These are phyloP conservation scores for Tolypocladium endophyticum DNA, from an alignment of 2,329 filamentous ascomycete genomes.

Conservation along the genomic window DNA sequence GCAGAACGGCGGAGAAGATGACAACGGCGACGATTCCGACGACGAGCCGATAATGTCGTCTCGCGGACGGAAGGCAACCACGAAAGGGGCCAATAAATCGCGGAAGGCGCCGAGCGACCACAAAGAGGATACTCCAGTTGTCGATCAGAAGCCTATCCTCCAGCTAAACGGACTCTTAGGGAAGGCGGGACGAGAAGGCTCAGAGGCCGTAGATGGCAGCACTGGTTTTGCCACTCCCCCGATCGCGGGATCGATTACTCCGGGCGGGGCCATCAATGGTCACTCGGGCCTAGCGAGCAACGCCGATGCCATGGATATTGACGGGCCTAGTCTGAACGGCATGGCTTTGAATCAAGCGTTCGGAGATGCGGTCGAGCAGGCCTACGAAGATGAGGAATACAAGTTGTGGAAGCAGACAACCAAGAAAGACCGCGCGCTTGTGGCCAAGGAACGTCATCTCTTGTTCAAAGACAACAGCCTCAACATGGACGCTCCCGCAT, in stretches of 20 bases:
- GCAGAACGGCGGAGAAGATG: constrained; percentile 75
- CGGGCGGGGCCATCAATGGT: constrained; percentile 55
- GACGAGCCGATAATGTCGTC: constrained; percentile 99
- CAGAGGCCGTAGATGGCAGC: constrained; percentile 68
- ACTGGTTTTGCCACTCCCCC: constrained; percentile 83
- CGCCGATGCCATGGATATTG: constrained; percentile 77
- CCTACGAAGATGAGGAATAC: constrained; percentile 86
- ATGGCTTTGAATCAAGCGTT: constrained; percentile 54
- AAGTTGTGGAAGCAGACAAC: constrained; percentile 99
- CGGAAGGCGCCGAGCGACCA: constrained; percentile 64
- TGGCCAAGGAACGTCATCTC: constrained; percentile 75
- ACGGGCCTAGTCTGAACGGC: constrained; percentile 61
- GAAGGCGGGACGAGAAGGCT: constrained; percentile 55
- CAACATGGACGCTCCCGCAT: constrained; percentile 77
- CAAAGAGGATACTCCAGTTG: constrained; percentile 67
- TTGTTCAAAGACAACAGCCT: constrained; percentile 79
- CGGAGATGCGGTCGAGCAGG: constrained; percentile 59
- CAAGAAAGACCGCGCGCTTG: constrained; percentile 82
- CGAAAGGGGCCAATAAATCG: constrained; percentile 67
- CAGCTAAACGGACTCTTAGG: constrained; percentile 55
- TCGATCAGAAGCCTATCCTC: constrained; percentile 63
- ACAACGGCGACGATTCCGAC: constrained; percentile 82
- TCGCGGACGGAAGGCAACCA: constrained; percentile 71
- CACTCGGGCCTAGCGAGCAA: constrained; percentile 60
- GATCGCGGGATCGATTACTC: constrained; percentile 63